Evolutionary conservation across 1,284 basidiomycete genomes (phyloP).

Genomic region (Boletus smithii): DNA sequence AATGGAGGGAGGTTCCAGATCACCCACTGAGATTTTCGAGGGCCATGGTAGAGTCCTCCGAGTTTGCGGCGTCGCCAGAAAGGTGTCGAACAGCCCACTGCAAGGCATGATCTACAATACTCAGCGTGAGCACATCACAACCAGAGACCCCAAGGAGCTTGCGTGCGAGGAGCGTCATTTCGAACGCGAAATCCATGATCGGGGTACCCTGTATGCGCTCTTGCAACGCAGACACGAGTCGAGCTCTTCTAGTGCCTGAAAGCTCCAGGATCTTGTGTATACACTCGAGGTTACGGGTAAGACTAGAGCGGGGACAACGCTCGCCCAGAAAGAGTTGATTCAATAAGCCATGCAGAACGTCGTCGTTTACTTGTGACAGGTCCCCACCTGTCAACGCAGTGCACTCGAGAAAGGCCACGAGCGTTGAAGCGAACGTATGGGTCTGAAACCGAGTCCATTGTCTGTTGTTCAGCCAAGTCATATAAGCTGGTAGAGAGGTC

Average conservation of each 20-base stretch:
- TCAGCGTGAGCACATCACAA: conserved; percentile 29
- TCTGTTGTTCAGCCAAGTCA: conserved; percentile 33
- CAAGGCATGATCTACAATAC: conserved; percentile 44
- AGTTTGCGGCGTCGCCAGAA: conserved; percentile 29
- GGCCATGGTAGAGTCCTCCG: conserved; percentile 16
- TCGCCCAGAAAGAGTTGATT: conserved; percentile 13
- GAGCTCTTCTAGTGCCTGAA: conserved; percentile 10
- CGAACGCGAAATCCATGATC: conserved; percentile 19
- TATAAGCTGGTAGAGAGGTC: conserved; percentile 16
- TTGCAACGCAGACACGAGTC: conserved; percentile 17
- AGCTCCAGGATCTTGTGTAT: conserved; percentile 21
- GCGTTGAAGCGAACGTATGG: conserved; percentile 10
- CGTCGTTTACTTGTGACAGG: conserved; percentile 19
- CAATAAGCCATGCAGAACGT: conserved; percentile 16
- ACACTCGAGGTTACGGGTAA: conserved; percentile 14
- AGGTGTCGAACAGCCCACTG: conserved; percentile 49
- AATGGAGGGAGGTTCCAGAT: not conserved
- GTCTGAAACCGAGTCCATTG: conserved; percentile 14
- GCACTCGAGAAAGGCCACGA: conserved; percentile 29
- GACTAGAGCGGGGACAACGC: not conserved
- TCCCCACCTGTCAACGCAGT: conserved; percentile 7
- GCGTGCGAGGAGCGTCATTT: conserved; percentile 32
- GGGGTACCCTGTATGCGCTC: conserved; percentile 16
- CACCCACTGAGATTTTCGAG: conserved; percentile 43
- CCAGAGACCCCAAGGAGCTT: conserved; percentile 20